Evolutionary conservation across 441 rosid species (phyloP).

Genomic region (Populus hybrid): DNA sequence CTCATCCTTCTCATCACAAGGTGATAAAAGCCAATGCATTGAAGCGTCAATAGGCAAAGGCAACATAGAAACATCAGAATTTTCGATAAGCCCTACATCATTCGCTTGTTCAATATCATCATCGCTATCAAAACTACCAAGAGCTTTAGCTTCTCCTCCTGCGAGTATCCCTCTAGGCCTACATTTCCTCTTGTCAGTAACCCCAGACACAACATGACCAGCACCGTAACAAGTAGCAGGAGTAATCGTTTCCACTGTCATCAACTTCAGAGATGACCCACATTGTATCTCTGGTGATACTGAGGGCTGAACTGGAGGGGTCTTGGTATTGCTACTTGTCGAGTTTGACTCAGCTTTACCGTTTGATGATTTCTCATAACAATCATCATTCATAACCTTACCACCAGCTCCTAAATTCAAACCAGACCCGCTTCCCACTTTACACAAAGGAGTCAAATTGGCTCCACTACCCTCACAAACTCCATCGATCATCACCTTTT

Average conservation of each 20-base stretch:
- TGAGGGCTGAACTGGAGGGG: slow-evolving; percentile 79
- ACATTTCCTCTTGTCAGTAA: slow-evolving; percentile 81
- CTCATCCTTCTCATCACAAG: slow-evolving; percentile 53
- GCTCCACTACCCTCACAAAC: slow-evolving; percentile 21
- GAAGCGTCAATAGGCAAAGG: slow-evolving; percentile 76
- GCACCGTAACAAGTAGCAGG: slow-evolving; percentile 67
- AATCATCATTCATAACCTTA: slow-evolving; percentile 19
- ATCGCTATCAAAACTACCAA: slow-evolving; percentile 30
- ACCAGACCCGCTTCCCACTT: slow-evolving; percentile 34
- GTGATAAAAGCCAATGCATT: slow-evolving; percentile 79
- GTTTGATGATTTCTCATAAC: slow-evolving; percentile 26
- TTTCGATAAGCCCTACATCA: slow-evolving; percentile 9
- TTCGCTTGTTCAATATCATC: slow-evolving; percentile 21
- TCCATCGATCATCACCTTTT: slow-evolving; percentile 20
- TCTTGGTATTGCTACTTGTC: slow-evolving; percentile 34
- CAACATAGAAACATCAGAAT: slow-evolving; percentile 27
- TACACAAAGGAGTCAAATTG: slow-evolving; percentile 50
- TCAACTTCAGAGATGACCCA: slow-evolving; percentile 39
- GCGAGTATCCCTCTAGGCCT: slow-evolving; percentile 80
- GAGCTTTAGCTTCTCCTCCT: slow-evolving; percentile 39
- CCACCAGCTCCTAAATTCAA: slow-evolving; percentile 23
- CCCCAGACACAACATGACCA: slow-evolving; percentile 74
- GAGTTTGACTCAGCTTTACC: slow-evolving; percentile 1
- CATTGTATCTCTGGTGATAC: slow-evolving; percentile 85
- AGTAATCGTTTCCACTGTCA: slow-evolving; percentile 16